Evolutionary conservation across 164 flowering plant genomes (phyloP), one percentile per base, ranked within the genome.

Genomic region (Pachysandra terminalis): DNA sequence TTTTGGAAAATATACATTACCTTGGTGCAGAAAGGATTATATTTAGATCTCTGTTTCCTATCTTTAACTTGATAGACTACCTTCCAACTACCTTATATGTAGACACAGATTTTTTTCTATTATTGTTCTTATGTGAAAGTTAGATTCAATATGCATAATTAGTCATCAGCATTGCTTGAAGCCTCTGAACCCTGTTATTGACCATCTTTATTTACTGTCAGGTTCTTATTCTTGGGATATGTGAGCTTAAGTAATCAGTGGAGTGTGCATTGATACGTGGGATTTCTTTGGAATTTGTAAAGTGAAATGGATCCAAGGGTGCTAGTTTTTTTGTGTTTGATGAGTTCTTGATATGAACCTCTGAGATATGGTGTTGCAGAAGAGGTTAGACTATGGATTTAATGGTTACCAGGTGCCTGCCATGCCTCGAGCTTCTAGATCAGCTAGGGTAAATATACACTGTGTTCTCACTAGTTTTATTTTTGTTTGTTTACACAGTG

Each of bases 351-450:
- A 73, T 71, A 80, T 82, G 83, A 62, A 71, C 77, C 41, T 70
- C 73, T 70, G 62, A 81, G 84, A 77, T 75, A 93, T 91, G 97
- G 93, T 86, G 82, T 78, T 86, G 82, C 91, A 85, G 78, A 93
- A 88, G 78, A 84, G 97, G 77, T 66, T 86, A 78, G 83, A 90
- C 41, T 87, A 87, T 68, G 96, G 99, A 74, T 85, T 89, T 65
- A 82, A 77, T 78, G 98, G 97, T 71, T 87, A 88, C 71, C 89
- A 83, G 75, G 87, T 84, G 75, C 97, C 96, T 66, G 72, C 81
- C 41, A 82, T 71, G 25, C 96, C 98, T 19, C 86, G 91, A 60
- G 97, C 87, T 67, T 67, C 88, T 74, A 81, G 98, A 87, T 95
- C 99, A 73, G 82, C 90, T 37, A 85, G 97, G 96, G 99, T 95